phyloP scores from a whole-genome alignment of 129 eudicot genomes.

The Silybum marianum region DNA sequence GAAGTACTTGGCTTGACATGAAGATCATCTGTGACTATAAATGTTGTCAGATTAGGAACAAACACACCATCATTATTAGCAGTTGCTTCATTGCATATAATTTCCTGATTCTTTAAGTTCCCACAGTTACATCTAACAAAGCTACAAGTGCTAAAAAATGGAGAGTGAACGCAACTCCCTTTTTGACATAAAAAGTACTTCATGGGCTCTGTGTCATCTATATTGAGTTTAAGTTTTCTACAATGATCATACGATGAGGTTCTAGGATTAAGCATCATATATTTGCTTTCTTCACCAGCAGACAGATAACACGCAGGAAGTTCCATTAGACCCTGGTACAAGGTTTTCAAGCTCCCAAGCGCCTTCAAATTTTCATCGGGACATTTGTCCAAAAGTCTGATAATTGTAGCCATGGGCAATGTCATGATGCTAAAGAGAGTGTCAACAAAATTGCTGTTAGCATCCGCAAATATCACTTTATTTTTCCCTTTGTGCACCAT shows the following conservation, averaged over 20 bases:
- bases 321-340: neutral
- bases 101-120: no score
- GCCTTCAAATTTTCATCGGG: neutral
- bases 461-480: conserved; percentile 26
- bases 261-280: conserved; percentile 23
- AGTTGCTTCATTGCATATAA: no score
- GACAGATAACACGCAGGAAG: neutral
- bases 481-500: conserved; percentile 23
- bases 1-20: neutral
- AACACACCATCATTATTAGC: no score
- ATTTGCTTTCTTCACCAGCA: neutral
- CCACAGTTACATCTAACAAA: neutral
- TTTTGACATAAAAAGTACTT: conserved; percentile 2
- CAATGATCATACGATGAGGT: conserved; percentile 5
- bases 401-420: conserved; percentile 38
- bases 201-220: conserved; percentile 13
- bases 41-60: conserved; percentile 1
- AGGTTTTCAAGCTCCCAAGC: conserved; percentile 16
- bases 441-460: conserved; percentile 23
- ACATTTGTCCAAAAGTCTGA: neutral
- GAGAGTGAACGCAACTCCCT: no score
- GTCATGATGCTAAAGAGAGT: conserved; percentile 32
- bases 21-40: conserved; percentile 32
- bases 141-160: neutral
- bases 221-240: conserved; percentile 17